Evolutionary conservation across 2,329 filamentous ascomycete genomes (phyloP).

Genomic region (Colletotrichum abscissum): DNA sequence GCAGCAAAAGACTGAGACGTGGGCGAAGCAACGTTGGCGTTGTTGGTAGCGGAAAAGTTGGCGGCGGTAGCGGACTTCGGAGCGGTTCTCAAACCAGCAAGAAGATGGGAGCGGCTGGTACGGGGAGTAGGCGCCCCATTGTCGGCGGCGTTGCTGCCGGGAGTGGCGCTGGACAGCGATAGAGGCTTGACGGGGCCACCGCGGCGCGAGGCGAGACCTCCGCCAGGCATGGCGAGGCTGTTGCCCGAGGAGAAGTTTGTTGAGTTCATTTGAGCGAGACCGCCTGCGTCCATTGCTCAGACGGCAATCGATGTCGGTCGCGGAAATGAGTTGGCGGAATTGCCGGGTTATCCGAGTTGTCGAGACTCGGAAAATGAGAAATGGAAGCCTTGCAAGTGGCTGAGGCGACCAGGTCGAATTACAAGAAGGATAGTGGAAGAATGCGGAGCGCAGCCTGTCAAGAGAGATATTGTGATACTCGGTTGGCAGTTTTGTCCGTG

Average conservation of each 20-base stretch:
- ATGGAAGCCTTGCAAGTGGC: slow-evolving; percentile 28
- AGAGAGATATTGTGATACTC: slow-evolving; percentile 38
- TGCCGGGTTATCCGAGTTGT: slow-evolving; percentile 19
- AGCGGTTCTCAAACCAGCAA: slow-evolving; percentile 92
- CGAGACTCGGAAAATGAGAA: slow-evolving; percentile 19
- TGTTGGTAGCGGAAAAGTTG: slow-evolving; percentile 73
- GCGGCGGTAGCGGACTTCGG: slow-evolving; percentile 85
- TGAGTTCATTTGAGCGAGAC: slow-evolving; percentile 99
- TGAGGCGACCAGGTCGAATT: slow-evolving; percentile 36
- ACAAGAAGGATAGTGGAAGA: slow-evolving; percentile 34
- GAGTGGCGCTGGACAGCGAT: slow-evolving; percentile 78
- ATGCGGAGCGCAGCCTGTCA: slow-evolving; percentile 24
- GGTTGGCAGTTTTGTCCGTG: background rate
- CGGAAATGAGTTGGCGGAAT: slow-evolving; percentile 17
- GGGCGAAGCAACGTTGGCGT: slow-evolving; percentile 50
- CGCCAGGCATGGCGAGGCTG: slow-evolving; percentile 79
- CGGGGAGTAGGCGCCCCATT: slow-evolving; percentile 83
- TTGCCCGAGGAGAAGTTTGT: slow-evolving; percentile 78
- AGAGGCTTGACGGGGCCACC: slow-evolving; percentile 92
- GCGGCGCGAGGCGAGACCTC: slow-evolving; percentile 85
- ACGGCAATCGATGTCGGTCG: slow-evolving; percentile 22
- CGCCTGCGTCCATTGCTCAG: slow-evolving; percentile 89
- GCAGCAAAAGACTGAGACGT: slow-evolving; percentile 53
- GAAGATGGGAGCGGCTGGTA: slow-evolving; percentile 92
- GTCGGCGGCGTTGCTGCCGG: slow-evolving; percentile 74